Evolutionary conservation across 306 rosid species (phyloP), one percentile per base, ranked within the genome.

Genomic region (Pterocarpus santalinus): DNA sequence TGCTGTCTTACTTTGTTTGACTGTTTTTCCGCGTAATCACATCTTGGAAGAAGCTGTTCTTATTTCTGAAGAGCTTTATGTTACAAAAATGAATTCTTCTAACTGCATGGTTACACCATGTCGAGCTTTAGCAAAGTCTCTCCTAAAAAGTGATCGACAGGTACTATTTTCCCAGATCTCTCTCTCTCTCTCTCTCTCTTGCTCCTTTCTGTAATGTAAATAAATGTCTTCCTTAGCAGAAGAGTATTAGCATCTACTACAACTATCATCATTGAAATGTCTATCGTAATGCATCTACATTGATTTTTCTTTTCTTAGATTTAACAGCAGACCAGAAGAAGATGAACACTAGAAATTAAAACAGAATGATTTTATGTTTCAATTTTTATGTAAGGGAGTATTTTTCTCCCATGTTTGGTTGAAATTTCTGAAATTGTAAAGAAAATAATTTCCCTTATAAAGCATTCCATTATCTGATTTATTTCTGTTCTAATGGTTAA

Each of bases 71-170:
- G 98, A 95, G 89, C 86, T 93, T 73, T 89, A 76, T 83, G 87
- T 72, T 83, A 82, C 79, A 61, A 86, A 89, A 83, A 79, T 82
- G 81, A 88, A 89, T 73, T 82, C 95, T 86, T 81, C 80, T 63
- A 80, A 75, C 85, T 65, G 72, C 76, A 52, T 85, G 78, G 93
- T 76, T 84, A 93, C 98, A 33, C 98, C 98, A 9, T 93, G 97
- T 78, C 93, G 91, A 73, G 83, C 91, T 76, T 88, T 95, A 65
- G 97, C 99, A 38, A 95, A 91, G 88, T 80, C 73, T 76, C 95
- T 95, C 69, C 84, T 95, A 65, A 95, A 95, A 88, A 85, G 82
- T 87, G 99, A 95, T 82, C 85, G 99, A 32, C 94, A 91, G 95
- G 99, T 95, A 88, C 38, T 79, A 28, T 33, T 72, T 68, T 58